Conservation (phyloP, 2,329 filamentous ascomycete species). For the Colletotrichum horii region DNA sequence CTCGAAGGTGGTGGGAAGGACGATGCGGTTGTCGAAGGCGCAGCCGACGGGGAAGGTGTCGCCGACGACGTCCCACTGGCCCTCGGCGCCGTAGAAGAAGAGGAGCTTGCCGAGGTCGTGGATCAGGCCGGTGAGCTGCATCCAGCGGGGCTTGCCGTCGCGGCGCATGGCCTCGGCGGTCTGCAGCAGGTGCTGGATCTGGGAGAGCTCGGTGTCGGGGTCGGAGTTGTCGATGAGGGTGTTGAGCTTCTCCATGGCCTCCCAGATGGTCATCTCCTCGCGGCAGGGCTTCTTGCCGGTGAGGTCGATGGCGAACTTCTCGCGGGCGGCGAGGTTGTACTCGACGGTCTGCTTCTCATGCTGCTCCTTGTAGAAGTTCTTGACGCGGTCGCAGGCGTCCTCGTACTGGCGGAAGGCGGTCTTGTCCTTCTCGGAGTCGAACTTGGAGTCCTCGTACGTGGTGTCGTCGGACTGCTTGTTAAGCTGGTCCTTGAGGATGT, state of each 20-base stretch:
- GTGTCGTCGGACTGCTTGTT: conserved; percentile 1
- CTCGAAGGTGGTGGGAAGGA: conserved; percentile 80
- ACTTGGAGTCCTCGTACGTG: conserved; percentile 60
- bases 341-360: conserved; percentile 77
- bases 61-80: conserved; percentile 93
- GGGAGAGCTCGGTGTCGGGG: conserved; percentile 84
- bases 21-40: conserved; percentile 75
- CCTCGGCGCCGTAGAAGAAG: conserved; percentile 81
- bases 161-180: conserved; percentile 87
- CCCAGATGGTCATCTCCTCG: conserved; percentile 84
- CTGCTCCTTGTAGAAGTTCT: conserved; percentile 82
- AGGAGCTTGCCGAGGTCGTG: conserved; percentile 83
- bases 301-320: conserved; percentile 48
- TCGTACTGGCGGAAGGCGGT: conserved; percentile 83
- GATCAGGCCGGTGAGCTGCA: conserved; percentile 79
- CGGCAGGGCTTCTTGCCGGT: conserved; percentile 65
- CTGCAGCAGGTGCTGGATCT: conserved; percentile 90
- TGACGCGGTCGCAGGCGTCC: conserved; percentile 82
- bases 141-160: conserved; percentile 83
- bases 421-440: conserved; percentile 80
- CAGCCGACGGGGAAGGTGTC: conserved; percentile 84
- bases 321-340: conserved; percentile 84
- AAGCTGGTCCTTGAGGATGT: conserved; percentile 50
- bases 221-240: conserved; percentile 90
- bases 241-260: conserved; percentile 92